Evolutionary conservation across 2,329 filamentous ascomycete genomes (phyloP), one percentile per base, ranked within the genome.

Genomic region (Tolypocladium cylindrosporum): DNA sequence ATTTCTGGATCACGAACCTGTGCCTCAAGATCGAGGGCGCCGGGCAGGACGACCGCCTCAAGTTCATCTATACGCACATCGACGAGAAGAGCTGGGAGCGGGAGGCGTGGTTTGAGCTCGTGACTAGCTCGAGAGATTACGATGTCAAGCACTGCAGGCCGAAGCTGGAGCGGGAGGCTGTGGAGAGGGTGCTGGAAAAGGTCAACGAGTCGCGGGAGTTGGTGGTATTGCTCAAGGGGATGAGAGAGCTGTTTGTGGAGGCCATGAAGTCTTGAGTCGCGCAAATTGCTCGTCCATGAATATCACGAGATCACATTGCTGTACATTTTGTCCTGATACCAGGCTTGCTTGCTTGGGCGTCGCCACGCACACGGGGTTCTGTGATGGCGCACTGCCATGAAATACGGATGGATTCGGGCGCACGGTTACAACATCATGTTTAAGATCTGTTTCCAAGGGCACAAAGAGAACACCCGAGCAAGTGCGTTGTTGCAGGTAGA

Each of bases 1-100:
- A 92, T 64, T 97, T 97, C 70, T 99, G 94, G 94, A 89, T 96
- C 71, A 88, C 88, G 57, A 94, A 93, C 69, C 77, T 99, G 60
- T 92, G 93, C 59, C 73, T 97, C 69, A 80, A 88, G 60, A 95
- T 99, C 68, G 93, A 97, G 69, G 93, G 93, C 1, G 89, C 90
- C 0, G 92, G 90, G 1, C 83, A 84, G 68, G 86, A 90, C 61
- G 92, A 97, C 73, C 82, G 89, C 34, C 78, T 99, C 65, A 93
- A 93, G 72, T 96, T 99, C 71, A 83, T 94, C 2, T 99, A 91
- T 69, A 89, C 85, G 36, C 90, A 95, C 71, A 79, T 97, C 52
- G 86, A 95, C 68, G 91, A 96, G 75, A 84, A 85, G 66, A 87
- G 94, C 69, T 92, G 90, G 87, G 90, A 92, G 65, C 82, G 86